Percentiles rank a stretch among this genome's conserved stretches.
phyloP scores from a whole-genome alignment of 2,329 filamentous ascomycete genomes.

The Ceratocystiopsis minuta region DNA sequence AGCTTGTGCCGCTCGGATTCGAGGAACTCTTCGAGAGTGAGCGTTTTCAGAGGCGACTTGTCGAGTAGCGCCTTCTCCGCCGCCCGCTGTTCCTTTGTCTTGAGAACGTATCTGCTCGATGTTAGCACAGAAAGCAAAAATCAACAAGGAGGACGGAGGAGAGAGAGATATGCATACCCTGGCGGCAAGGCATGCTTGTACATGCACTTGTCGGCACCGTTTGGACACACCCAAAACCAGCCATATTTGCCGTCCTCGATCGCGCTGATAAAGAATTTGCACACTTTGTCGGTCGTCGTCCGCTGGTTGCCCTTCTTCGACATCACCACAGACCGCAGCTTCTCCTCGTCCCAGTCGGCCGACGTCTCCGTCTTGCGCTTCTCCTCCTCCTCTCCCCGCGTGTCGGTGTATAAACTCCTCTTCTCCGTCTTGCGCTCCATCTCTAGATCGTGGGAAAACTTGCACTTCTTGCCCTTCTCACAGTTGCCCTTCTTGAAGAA shows the following conservation, averaged over 20 bases:
- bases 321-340: slow-evolving; percentile 73
- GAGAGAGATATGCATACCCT: slow-evolving; percentile 43
- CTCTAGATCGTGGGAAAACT: slow-evolving; percentile 83
- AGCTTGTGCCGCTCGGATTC: slow-evolving; percentile 94
- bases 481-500: slow-evolving; percentile 97
- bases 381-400: slow-evolving; percentile 52
- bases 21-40: slow-evolving; percentile 93
- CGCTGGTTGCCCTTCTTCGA: slow-evolving; percentile 96
- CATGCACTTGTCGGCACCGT: slow-evolving; percentile 95
- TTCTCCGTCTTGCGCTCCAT: slow-evolving; percentile 87
- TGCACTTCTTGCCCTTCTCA: slow-evolving; percentile 95
- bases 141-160: background rate
- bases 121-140: slow-evolving; percentile 4
- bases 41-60: slow-evolving; percentile 83
- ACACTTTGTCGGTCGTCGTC: slow-evolving; percentile 94
- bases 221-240: slow-evolving; percentile 98
- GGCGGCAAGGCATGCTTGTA: slow-evolving; percentile 91
- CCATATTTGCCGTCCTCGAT: slow-evolving; percentile 98
- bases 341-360: slow-evolving; percentile 95
- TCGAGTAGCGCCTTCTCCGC: slow-evolving; percentile 92
- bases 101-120: slow-evolving; percentile 63
- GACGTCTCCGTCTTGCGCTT: slow-evolving; percentile 83
- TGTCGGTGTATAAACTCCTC: slow-evolving; percentile 78
- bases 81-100: slow-evolving; percentile 91
- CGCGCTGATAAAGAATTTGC: slow-evolving; percentile 94